phyloP scores from a whole-genome alignment of 164 flowering plant genomes.

The Nymphaea thermarum region DNA sequence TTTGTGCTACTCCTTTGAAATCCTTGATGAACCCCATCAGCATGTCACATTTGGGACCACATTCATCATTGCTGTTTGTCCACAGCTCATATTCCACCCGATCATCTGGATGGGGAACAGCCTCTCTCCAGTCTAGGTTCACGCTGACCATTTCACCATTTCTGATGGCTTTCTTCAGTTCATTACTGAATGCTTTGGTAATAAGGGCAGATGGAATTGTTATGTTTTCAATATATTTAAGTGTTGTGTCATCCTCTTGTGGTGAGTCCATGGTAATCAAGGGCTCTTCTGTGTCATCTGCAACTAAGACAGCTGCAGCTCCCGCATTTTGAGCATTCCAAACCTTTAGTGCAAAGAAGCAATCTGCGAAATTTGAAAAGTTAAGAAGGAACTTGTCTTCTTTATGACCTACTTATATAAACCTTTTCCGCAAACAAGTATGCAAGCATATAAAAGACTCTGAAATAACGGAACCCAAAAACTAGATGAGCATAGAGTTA shows the following conservation, averaged over 20 bases:
- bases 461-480: no score
- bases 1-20: conserved; percentile 90
- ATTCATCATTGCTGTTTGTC: conserved; percentile 91
- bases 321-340: conserved; percentile 92
- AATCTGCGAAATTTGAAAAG: conserved; percentile 32
- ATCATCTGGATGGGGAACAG: conserved; percentile 94
- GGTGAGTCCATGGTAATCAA: conserved; percentile 93
- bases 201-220: conserved; percentile 82
- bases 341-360: conserved; percentile 82
- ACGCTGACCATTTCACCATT: conserved; percentile 43
- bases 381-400: no score
- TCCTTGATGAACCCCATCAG: conserved; percentile 73
- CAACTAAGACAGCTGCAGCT: conserved; percentile 87
- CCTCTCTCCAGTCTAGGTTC: conserved; percentile 69
- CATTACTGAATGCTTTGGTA: conserved; percentile 66
- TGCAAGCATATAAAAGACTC: no score
- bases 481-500: no score
- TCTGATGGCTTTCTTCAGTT: conserved; percentile 52
- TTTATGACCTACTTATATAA: no score
- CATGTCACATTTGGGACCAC: conserved; percentile 81
- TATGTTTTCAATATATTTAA: conserved; percentile 65
- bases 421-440: no score
- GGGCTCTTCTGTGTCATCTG: conserved; percentile 66
- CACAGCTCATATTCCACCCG: conserved; percentile 95
- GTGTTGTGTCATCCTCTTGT: conserved; percentile 48